Base-by-base conservation (phyloP, 164 flowering plant species). In the Pachysandra terminalis region DNA sequence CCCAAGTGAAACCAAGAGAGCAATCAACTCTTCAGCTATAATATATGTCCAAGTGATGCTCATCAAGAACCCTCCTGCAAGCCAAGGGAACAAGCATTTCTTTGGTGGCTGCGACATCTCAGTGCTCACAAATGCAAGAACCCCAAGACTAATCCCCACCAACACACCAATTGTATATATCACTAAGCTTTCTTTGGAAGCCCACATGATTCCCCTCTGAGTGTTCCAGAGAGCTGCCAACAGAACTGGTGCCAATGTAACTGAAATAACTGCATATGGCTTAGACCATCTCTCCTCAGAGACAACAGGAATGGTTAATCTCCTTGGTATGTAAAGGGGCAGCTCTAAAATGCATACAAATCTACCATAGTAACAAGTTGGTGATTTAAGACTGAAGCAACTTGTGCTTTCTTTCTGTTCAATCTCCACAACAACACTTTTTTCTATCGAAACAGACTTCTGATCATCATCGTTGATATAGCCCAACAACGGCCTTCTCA, bases 21-120 rank as follows among this genome's bases (percentile, higher is more conserved):
- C 73, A n/a, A 82, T 75, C 37, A 82, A 52, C 48, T 82, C 85
- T 16, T 76, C 70, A 28, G 85, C 85, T 40, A 61, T 56, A 0
- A 82, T 72, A 35, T 82, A 82, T 17, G 74, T 79, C 85, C 85
- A 82, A 3, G 66, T 63, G 16, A 82, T 59, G 53, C 85, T 82
- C 85, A 82, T 82, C 21, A 76, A 0, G 54, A 82, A 82, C 16
- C 83, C 85, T 27, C 72, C 81, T 9, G 60, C 71, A 16, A 80
- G 75, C 85, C 85, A 82, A 22, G 77, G 81, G 12, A 80, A 63
- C 16, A 69, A 17, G 69, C 74, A 80, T 8, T 40, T 73, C 68
- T 35, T 79, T 16, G 83, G 83, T 12, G 83, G 83, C 70, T 71
- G 62, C 22, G 78, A 70, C 5, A 45, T 65, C 63, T 71, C 74